Conservation (phyloP, 257 asterid genomes). For the Cordia subcordata region DNA sequence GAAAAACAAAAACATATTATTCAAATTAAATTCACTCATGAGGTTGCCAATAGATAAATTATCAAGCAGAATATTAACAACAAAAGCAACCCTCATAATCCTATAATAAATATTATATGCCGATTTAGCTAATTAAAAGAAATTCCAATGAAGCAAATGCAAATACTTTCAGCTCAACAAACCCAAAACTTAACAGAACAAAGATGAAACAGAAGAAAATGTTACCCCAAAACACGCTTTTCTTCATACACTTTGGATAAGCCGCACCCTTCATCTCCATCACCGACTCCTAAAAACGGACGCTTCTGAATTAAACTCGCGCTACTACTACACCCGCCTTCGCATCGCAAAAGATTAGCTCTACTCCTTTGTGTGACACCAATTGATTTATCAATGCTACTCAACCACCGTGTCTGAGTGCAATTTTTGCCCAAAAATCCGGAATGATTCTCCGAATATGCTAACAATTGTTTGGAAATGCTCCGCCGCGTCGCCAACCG, state of each 20-base stretch:
- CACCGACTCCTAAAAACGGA: constrained; percentile 80
- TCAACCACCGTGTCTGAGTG: constrained; percentile 44
- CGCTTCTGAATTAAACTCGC: constrained; percentile 42
- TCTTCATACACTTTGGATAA: constrained; percentile 72
- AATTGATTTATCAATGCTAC: constrained; percentile 29
- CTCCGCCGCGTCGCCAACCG: constrained; percentile 34
- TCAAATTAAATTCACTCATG: neutral
- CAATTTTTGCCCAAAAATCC: constrained; percentile 13
- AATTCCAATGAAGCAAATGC: neutral
- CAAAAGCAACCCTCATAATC: too few species aligned
- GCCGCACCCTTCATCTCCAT: constrained; percentile 66
- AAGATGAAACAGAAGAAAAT: neutral
- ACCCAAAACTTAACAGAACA: neutral
- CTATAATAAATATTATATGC: neutral
- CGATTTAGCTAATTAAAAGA: neutral
- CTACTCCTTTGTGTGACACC: constrained; percentile 10
- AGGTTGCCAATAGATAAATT: neutral
- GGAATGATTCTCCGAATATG: constrained; percentile 8
- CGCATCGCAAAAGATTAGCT: constrained; percentile 13
- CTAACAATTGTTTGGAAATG: constrained; percentile 25
- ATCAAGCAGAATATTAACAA: neutral
- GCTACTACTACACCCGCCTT: constrained; percentile 16
- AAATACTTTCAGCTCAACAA: neutral
- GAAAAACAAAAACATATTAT: too few species aligned
- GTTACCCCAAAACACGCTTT: constrained; percentile 72